A percentile compares a stretch with the other conserved stretches of the same genome.
These are phyloP conservation scores for Colletotrichum shisoi DNA, from an alignment of 2,329 filamentous ascomycete genomes.

Conservation along the genomic window DNA sequence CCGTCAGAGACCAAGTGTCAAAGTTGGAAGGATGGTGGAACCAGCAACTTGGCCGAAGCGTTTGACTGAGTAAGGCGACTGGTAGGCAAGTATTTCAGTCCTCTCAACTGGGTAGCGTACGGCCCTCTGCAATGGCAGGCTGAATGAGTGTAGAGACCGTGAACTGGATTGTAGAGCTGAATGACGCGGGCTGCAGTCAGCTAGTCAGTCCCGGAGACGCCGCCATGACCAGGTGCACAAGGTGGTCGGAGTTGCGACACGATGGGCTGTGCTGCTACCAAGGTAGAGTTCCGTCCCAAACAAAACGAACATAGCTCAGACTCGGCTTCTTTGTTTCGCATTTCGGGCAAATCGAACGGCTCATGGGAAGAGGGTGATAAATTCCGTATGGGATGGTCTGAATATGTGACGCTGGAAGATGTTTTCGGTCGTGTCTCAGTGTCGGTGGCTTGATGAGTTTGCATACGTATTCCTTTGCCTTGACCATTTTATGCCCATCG, in stretches of 20 bases:
- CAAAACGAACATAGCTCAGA: constrained; percentile 5
- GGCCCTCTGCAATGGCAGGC: background rate
- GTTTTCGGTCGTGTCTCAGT: constrained; percentile 37
- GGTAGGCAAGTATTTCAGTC: too few relatives aligned
- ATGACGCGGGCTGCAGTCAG: background rate
- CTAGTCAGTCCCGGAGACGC: background rate
- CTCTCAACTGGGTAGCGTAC: background rate
- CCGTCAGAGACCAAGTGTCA: background rate
- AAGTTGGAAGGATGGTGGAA: constrained; percentile 4
- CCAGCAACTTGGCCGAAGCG: constrained; percentile 14
- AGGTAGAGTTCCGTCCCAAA: background rate
- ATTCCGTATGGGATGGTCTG: constrained; percentile 27
- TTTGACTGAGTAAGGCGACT: background rate
- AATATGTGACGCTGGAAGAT: constrained; percentile 24
- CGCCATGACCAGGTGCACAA: constrained; percentile 3
- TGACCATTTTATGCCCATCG: background rate
- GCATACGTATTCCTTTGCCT: constrained; percentile 18
- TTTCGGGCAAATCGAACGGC: constrained; percentile 1
- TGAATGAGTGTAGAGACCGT: background rate
- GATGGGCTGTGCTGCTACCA: background rate
- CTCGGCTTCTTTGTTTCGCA: constrained; percentile 19
- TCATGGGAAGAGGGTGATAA: background rate
- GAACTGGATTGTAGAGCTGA: background rate
- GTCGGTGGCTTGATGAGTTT: constrained; percentile 15
- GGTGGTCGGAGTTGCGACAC: background rate